Conservation (phyloP, 2,329 filamentous ascomycete genomes). For the Fusarium marasasianum region DNA sequence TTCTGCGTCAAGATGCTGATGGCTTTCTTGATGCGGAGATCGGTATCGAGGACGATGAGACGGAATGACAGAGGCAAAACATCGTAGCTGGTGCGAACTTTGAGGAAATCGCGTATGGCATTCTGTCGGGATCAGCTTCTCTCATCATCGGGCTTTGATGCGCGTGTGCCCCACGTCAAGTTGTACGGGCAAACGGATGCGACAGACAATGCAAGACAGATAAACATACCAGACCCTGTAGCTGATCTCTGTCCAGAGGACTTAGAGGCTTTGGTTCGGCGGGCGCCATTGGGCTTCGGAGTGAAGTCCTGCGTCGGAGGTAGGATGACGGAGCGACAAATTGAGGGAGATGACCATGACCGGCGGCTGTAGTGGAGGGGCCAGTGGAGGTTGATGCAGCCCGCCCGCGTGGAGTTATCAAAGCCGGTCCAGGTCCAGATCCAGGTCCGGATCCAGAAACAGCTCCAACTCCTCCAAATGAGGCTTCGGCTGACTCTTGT, state of each 20-base stretch:
- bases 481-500: slow-evolving; percentile 3
- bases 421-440: slow-evolving; percentile 16
- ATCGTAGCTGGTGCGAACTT: slow-evolving; percentile 96
- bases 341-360: slow-evolving; percentile 55
- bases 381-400: slow-evolving; percentile 36
- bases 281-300: slow-evolving; percentile 49
- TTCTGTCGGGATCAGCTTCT: slow-evolving; percentile 62
- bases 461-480: slow-evolving; percentile 10
- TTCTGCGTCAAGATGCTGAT: slow-evolving; percentile 95
- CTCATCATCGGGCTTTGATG: slow-evolving; percentile 5
- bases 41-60: slow-evolving; percentile 94
- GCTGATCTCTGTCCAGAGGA: slow-evolving; percentile 78
- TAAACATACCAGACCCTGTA: slow-evolving; percentile 76
- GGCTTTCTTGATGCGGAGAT: slow-evolving; percentile 95
- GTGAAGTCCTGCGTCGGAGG: slow-evolving; percentile 54
- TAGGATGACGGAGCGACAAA: slow-evolving; percentile 70
- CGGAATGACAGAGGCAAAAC: slow-evolving; percentile 96
- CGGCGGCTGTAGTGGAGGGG: slow-evolving; percentile 36
- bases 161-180: slow-evolving; percentile 30
- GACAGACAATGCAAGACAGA: slow-evolving; percentile 2
- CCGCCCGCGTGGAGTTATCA: slow-evolving; percentile 34
- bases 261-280: slow-evolving; percentile 59
- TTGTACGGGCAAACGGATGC: slow-evolving; percentile 29
- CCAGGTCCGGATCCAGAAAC: slow-evolving; percentile 3
- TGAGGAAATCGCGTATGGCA: slow-evolving; percentile 94